Percentiles rank a stretch among this genome's conserved stretches.
Evolutionary conservation across 306 rosid species (phyloP).

Genomic region (Medicago arabica): DNA sequence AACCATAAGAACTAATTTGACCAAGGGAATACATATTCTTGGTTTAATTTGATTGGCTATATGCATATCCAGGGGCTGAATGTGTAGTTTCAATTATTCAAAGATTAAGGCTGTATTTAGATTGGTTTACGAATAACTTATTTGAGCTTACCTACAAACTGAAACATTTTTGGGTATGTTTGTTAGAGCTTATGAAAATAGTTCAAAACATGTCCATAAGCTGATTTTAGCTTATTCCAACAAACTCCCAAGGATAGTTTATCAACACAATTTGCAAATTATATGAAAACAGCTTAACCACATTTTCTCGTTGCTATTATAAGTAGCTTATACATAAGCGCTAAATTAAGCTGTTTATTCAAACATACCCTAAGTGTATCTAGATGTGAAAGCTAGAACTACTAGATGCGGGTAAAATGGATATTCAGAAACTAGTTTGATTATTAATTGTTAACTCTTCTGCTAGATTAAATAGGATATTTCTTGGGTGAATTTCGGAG

Average conservation of each 20-base stretch:
- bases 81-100: background rate
- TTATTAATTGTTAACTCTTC: too few relatives aligned
- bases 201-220: background rate
- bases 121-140: background rate
- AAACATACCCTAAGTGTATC: background rate
- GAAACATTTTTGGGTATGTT: background rate
- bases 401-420: too few relatives aligned
- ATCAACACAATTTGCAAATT: background rate
- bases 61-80: background rate
- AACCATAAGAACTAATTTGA: background rate
- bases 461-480: background rate
- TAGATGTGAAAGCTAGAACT: background rate
- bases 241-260: background rate
- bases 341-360: background rate
- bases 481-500: background rate
- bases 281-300: background rate
- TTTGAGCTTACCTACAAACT: background rate
- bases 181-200: background rate
- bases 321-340: background rate
- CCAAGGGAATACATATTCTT: background rate
- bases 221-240: background rate
- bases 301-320: background rate
- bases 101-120: background rate
- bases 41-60: constrained; percentile 2
- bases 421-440: background rate